Evolutionary conservation across 2,329 filamentous ascomycete species (phyloP).

Genomic region (Ceratocystis papillata): DNA sequence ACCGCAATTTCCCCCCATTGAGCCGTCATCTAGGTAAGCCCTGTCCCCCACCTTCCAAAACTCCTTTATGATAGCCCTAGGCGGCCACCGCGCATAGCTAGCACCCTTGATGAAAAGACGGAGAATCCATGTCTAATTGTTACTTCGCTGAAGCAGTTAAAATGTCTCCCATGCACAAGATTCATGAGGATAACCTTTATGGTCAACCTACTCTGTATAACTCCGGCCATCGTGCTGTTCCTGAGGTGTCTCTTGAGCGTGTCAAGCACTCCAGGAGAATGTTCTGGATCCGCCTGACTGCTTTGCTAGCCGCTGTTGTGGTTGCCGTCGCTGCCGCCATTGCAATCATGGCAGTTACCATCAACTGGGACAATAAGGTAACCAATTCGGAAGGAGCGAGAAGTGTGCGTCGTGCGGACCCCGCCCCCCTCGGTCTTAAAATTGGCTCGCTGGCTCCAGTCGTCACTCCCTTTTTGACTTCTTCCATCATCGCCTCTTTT

Average conservation of each 20-base stretch:
- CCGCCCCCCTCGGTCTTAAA: conserved; percentile 13
- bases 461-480: conserved; percentile 13
- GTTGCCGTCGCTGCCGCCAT: conserved; percentile 17
- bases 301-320: conserved; percentile 15
- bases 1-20: background rate
- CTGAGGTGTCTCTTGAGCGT: conserved; percentile 9
- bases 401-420: conserved; percentile 15
- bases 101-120: background rate
- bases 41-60: background rate
- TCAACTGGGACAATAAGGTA: conserved; percentile 15
- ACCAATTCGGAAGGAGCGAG: conserved; percentile 10
- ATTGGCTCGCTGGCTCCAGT: background rate
- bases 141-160: background rate
- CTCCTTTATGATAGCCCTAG: background rate
- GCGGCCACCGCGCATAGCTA: background rate
- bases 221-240: conserved; percentile 15
- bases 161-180: background rate
- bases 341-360: conserved; percentile 16
- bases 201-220: conserved; percentile 17
- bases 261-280: conserved; percentile 16
- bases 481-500: conserved; percentile 12
- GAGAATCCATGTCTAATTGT: background rate
- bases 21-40: background rate
- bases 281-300: conserved; percentile 17
- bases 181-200: background rate